phyloP scores from a whole-genome alignment of 176 grass and related monocot genomes.

The Aegilops longissima region DNA sequence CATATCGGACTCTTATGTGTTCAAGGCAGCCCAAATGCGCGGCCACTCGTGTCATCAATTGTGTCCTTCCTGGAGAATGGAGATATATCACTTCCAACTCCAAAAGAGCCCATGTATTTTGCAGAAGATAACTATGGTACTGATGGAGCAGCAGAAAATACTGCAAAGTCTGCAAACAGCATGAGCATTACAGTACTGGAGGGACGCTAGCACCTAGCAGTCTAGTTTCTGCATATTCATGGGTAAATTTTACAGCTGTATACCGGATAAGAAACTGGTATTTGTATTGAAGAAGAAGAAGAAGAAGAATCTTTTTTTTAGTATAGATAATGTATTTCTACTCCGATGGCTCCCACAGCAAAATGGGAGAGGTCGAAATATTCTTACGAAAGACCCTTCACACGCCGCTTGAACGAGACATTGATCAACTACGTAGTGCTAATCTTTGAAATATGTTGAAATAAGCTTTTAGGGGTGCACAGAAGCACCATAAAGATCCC shows the following conservation, averaged over 20 bases:
- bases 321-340: background rate
- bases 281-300: background rate
- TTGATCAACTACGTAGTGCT: too few relatives aligned
- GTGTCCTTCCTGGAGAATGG: slow-evolving; percentile 33
- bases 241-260: background rate
- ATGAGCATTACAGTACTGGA: slow-evolving; percentile 7
- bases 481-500: too few relatives aligned
- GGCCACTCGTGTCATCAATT: slow-evolving; percentile 35
- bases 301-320: background rate
- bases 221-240: background rate
- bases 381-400: too few relatives aligned
- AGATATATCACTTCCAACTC: slow-evolving; percentile 20
- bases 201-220: background rate
- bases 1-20: slow-evolving; percentile 46
- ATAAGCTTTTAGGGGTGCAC: too few relatives aligned
- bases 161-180: background rate
- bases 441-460: too few relatives aligned
- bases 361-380: background rate
- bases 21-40: slow-evolving; percentile 29
- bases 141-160: background rate
- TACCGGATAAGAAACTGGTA: background rate
- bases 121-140: background rate
- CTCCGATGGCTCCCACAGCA: background rate
- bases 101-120: slow-evolving; percentile 39
- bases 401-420: too few relatives aligned